A percentile compares a stretch with the other conserved stretches of the same genome.
Conservation (phyloP, 306 rosid genomes). For the Betula pendula region DNA sequence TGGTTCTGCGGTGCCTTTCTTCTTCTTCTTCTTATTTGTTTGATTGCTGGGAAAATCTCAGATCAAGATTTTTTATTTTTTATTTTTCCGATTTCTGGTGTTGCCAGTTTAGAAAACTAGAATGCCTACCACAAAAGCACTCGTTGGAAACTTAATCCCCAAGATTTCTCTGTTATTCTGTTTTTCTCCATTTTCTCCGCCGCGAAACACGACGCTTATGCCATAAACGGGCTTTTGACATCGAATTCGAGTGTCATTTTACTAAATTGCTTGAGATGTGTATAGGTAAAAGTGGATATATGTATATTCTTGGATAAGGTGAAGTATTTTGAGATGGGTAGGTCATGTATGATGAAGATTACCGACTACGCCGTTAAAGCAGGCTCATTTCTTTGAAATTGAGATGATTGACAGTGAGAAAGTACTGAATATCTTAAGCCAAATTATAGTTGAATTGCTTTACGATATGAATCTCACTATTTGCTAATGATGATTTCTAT, state of each 20-base stretch:
- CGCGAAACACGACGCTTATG: not conserved
- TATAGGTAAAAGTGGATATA: not conserved
- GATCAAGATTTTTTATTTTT: not conserved
- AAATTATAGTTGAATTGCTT: not conserved
- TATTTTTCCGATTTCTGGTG: not conserved
- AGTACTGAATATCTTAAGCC: not conserved
- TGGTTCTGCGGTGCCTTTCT: conserved; percentile 77
- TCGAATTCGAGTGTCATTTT: not conserved
- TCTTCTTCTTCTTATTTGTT: not conserved
- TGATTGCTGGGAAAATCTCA: not conserved
- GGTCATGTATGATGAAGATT: too few species aligned
- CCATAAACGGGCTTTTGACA: not conserved
- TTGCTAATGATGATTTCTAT: not conserved
- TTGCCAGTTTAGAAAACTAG: not conserved
- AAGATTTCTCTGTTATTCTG: not conserved
- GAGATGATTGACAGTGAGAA: too few species aligned
- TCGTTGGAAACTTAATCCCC: not conserved
- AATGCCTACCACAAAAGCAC: not conserved
- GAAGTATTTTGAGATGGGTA: too few species aligned
- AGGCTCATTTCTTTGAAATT: too few species aligned
- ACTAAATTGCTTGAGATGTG: not conserved
- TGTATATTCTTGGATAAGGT: not conserved
- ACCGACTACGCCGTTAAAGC: too few species aligned
- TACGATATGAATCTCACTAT: not conserved
- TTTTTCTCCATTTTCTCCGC: not conserved